Conservation (phyloP, 306 rosid genomes). For the Cucurbita maxima region DNA sequence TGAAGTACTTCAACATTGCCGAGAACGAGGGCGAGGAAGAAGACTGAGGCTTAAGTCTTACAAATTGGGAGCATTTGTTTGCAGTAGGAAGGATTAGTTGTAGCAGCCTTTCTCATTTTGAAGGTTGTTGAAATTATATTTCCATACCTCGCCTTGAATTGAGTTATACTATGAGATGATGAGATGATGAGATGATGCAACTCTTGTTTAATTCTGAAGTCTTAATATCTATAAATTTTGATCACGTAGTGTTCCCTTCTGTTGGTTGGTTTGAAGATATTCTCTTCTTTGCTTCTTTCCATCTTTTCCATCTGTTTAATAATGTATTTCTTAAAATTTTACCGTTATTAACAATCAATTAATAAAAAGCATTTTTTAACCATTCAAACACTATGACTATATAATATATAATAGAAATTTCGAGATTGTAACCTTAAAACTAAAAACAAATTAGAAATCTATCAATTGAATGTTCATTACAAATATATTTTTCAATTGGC, state of each 20-base stretch:
- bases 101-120: not conserved
- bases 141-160: not conserved
- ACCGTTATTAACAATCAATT: too few relatives aligned
- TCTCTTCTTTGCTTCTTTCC: too few relatives aligned
- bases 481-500: too few relatives aligned
- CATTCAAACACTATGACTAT: too few relatives aligned
- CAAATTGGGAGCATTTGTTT: not conserved
- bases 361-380: too few relatives aligned
- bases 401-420: too few relatives aligned
- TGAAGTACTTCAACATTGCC: constrained; percentile 89
- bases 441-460: too few relatives aligned
- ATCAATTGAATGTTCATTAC: too few relatives aligned
- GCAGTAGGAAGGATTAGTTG: not conserved
- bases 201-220: not conserved
- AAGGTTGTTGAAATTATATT: not conserved
- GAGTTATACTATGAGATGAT: not conserved
- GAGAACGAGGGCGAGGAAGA: constrained; percentile 96
- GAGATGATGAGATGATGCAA: constrained; percentile 3
- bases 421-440: too few relatives aligned
- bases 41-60: constrained; percentile 21
- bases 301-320: too few relatives aligned
- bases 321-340: too few relatives aligned
- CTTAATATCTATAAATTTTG: not conserved
- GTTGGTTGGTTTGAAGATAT: not conserved
- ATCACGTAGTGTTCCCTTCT: not conserved